These are phyloP conservation scores for Noccaea caerulescens DNA, from an alignment of 345 rosid species.

Conservation along the genomic window DNA sequence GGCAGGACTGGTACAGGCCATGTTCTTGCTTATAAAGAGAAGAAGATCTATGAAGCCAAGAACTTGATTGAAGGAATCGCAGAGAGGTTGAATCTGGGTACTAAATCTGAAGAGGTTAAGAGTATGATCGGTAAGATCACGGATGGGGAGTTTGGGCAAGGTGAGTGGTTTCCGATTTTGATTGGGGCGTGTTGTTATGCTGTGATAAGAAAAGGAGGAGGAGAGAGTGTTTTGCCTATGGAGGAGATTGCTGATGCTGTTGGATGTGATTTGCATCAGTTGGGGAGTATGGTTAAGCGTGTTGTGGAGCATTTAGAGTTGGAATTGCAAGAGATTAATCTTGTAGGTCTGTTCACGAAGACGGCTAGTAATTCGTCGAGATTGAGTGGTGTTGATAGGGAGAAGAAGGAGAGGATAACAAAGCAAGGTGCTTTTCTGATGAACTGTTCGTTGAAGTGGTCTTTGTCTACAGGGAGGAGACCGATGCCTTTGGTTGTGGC, in stretches of 20 bases:
- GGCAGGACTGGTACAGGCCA: slow-evolving; percentile 70
- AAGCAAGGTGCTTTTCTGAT: slow-evolving; percentile 75
- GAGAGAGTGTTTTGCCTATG: slow-evolving; percentile 50
- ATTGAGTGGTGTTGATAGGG: slow-evolving; percentile 47
- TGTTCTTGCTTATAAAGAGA: slow-evolving; percentile 54
- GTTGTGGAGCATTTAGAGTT: slow-evolving; percentile 61
- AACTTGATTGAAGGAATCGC: slow-evolving; percentile 49
- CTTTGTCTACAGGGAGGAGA: slow-evolving; percentile 70
- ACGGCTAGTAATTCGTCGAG: slow-evolving; percentile 41
- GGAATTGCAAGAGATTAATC: slow-evolving; percentile 58
- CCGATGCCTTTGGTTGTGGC: slow-evolving; percentile 80
- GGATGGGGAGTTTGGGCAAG: slow-evolving; percentile 65
- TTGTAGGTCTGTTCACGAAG: slow-evolving; percentile 56
- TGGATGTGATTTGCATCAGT: slow-evolving; percentile 62
- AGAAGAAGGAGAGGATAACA: slow-evolving; percentile 50
- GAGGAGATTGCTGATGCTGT: slow-evolving; percentile 52
- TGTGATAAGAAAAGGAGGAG: slow-evolving; percentile 52
- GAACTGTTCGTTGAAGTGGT: slow-evolving; percentile 81
- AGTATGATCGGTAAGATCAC: slow-evolving; percentile 55
- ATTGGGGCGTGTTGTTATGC: slow-evolving; percentile 76
- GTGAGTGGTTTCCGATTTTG: slow-evolving; percentile 69
- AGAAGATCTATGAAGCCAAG: slow-evolving; percentile 63
- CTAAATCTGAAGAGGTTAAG: slow-evolving; percentile 42
- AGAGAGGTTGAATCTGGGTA: slow-evolving; percentile 42
- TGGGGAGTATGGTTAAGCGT: slow-evolving; percentile 71